Evolutionary conservation across 805 yeast genomes (phyloP).

Genomic region (Yarrowia hollandica): DNA sequence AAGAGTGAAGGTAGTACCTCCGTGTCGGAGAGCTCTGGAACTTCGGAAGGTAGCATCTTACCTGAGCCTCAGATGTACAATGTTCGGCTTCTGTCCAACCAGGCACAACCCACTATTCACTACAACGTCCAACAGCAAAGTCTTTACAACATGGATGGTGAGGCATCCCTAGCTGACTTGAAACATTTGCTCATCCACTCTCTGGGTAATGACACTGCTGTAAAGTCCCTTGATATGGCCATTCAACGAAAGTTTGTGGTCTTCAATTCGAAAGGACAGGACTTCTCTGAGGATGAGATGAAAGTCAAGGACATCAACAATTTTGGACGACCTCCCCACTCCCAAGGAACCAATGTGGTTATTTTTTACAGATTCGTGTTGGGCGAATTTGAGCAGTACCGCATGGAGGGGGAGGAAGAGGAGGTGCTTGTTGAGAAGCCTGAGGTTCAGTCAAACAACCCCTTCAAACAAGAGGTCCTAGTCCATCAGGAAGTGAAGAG

Average conservation of each 20-base stretch:
- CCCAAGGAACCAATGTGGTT: constrained; percentile 5
- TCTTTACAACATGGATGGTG: constrained; percentile 19
- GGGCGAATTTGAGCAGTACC: constrained; percentile 1
- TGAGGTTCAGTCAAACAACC: neutral
- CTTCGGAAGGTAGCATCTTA: too few relatives aligned
- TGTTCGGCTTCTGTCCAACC: constrained; percentile 4
- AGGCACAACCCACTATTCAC: neutral
- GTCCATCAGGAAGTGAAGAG: too few relatives aligned
- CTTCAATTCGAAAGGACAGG: constrained; percentile 23
- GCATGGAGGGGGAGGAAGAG: neutral
- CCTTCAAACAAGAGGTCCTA: neutral
- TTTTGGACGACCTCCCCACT: constrained; percentile 18
- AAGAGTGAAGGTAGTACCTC: neutral
- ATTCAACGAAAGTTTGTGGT: constrained; percentile 23
- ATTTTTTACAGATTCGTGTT: constrained; percentile 8
- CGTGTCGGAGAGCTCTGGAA: neutral
- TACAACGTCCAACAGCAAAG: constrained; percentile 17
- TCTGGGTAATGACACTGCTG: constrained; percentile 2
- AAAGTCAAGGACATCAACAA: constrained; percentile 14
- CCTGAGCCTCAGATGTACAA: neutral
- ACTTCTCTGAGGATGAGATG: constrained; percentile 3
- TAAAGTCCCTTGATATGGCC: constrained; percentile 5
- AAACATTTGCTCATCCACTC: neutral
- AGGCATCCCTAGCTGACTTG: neutral
- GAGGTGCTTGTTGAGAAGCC: neutral